Evolutionary conservation across 495 filamentous ascomycete species (phyloP).

Genomic region (Trichodelitschia bisporula): DNA sequence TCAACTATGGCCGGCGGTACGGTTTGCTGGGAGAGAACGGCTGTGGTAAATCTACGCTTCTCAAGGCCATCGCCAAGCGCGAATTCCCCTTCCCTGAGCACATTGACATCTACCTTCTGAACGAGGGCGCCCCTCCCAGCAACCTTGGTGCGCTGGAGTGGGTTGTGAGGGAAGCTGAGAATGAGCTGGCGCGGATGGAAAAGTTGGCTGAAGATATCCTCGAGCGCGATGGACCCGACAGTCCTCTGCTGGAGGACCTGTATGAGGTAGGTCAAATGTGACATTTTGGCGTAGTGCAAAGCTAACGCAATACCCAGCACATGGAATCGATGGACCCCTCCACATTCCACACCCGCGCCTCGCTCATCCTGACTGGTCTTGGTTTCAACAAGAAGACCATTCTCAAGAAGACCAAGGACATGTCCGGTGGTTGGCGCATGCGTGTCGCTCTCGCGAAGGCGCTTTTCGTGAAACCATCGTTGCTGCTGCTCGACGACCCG

Average conservation of each 20-base stretch:
- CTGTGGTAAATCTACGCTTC: constrained; percentile 88
- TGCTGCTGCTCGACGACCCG: constrained; percentile 91
- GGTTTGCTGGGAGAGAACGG: constrained; percentile 96
- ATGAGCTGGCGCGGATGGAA: constrained; percentile 75
- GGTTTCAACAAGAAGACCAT: constrained; percentile 97
- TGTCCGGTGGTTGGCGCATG: constrained; percentile 99
- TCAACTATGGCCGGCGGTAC: constrained; percentile 82
- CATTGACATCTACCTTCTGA: constrained; percentile 94
- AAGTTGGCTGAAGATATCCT: constrained; percentile 71
- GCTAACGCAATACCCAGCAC: constrained; percentile 29
- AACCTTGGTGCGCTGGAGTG: constrained; percentile 85
- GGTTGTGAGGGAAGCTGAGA: constrained; percentile 90
- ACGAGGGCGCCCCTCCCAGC: constrained; percentile 82
- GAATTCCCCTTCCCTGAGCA: constrained; percentile 94
- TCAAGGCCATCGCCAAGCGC: constrained; percentile 81
- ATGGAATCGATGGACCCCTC: constrained; percentile 99
- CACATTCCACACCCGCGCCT: constrained; percentile 95
- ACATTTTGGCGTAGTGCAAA: too few relatives aligned
- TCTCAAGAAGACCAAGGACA: constrained; percentile 98
- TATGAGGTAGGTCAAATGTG: constrained; percentile 93
- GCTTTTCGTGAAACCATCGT: constrained; percentile 89
- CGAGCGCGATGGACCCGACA: constrained; percentile 77
- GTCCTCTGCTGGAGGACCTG: constrained; percentile 72
- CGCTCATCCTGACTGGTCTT: constrained; percentile 91
- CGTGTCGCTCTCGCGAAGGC: constrained; percentile 94